phyloP scores from a whole-genome alignment of 768 basidiomycete genomes.

The Mycena galericulata region DNA sequence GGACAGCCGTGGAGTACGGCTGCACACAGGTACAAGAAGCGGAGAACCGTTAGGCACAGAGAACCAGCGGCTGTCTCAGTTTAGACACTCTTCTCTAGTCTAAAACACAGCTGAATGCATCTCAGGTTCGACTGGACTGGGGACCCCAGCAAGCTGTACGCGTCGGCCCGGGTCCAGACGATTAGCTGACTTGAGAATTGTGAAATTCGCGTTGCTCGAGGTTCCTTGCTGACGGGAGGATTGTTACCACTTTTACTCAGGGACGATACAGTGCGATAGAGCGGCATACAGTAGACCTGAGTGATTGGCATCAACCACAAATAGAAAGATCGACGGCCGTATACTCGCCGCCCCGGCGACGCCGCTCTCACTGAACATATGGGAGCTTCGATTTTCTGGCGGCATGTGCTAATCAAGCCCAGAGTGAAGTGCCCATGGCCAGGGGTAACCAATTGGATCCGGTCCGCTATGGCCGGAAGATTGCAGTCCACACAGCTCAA shows the following conservation, averaged over 20 bases:
- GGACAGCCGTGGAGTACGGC: slow-evolving; percentile 9
- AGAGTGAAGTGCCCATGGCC: too few species aligned
- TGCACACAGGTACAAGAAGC: slow-evolving; percentile 1
- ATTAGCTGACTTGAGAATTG: neutral
- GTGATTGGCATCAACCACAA: too few species aligned
- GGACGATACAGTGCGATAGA: neutral
- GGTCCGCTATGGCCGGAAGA: too few species aligned
- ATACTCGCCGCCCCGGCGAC: too few species aligned
- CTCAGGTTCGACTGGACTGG: neutral
- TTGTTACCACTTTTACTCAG: neutral
- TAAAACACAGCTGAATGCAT: slow-evolving; percentile 1
- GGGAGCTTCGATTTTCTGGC: too few species aligned
- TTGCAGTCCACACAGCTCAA: too few species aligned
- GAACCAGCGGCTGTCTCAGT: too few species aligned
- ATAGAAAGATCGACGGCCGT: neutral
- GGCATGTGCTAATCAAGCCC: too few species aligned
- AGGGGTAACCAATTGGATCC: too few species aligned
- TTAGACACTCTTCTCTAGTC: slow-evolving; percentile 1
- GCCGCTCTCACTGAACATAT: too few species aligned
- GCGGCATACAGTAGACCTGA: neutral
- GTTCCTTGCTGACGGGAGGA: slow-evolving; percentile 4
- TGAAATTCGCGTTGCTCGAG: neutral
- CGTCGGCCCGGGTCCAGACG: neutral
- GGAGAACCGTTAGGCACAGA: too few species aligned
- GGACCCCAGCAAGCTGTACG: neutral